Evolutionary conservation across 805 yeast genomes (phyloP).

Genomic region (Candida nanaspora): DNA sequence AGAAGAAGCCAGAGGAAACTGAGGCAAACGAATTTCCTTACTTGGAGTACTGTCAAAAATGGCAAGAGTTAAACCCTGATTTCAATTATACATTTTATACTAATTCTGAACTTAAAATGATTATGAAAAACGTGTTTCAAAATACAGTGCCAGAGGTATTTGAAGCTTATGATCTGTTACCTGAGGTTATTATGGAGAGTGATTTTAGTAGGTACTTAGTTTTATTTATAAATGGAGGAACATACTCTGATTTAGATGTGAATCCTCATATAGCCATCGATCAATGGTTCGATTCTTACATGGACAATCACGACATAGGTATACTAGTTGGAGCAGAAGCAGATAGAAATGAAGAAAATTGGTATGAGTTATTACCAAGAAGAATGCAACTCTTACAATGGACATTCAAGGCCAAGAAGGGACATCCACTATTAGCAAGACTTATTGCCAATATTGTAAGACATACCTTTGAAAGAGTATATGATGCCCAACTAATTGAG

Average conservation of each 20-base stretch:
- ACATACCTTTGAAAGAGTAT: slow-evolving; percentile 31
- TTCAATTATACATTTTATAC: background rate
- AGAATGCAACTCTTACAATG: slow-evolving; percentile 48
- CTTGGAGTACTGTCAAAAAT: background rate
- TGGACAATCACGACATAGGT: slow-evolving; percentile 33
- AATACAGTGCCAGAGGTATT: slow-evolving; percentile 32
- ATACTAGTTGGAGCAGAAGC: slow-evolving; percentile 40
- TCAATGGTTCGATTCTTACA: slow-evolving; percentile 44
- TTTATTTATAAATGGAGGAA: slow-evolving; percentile 42
- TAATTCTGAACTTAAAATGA: background rate
- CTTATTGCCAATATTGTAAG: slow-evolving; percentile 40
- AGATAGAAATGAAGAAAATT: slow-evolving; percentile 36
- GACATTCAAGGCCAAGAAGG: slow-evolving; percentile 44
- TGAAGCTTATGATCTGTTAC: slow-evolving; percentile 35
- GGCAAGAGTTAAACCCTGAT: background rate
- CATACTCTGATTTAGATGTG: slow-evolving; percentile 45
- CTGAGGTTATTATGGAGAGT: slow-evolving; percentile 35
- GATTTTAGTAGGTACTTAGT: slow-evolving; percentile 44
- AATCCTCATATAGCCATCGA: slow-evolving; percentile 39
- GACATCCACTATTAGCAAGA: slow-evolving; percentile 49
- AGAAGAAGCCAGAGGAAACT: background rate
- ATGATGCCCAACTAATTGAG: slow-evolving; percentile 19
- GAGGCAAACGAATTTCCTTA: slow-evolving; percentile 1
- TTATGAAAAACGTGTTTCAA: slow-evolving; percentile 2
- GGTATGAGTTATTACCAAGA: slow-evolving; percentile 34